Evolutionary conservation across 495 filamentous ascomycete genomes (phyloP).

Genomic region (Penicillium tannophilum): DNA sequence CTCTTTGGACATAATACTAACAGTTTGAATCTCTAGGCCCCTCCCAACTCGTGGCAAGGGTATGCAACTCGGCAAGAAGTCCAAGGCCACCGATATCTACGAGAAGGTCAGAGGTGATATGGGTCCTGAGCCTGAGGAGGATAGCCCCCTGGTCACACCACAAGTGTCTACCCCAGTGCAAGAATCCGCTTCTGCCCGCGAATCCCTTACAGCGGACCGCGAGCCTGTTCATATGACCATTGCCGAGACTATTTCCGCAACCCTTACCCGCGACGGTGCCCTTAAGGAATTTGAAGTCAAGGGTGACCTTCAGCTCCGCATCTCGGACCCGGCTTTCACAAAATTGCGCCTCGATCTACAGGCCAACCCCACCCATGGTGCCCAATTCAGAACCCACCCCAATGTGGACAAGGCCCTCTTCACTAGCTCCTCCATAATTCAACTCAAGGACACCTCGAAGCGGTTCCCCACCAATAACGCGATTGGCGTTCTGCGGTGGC

Average conservation of each 20-base stretch:
- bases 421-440: constrained; percentile 74
- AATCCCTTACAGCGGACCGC: constrained; percentile 67
- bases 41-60: constrained; percentile 85
- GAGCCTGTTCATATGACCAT: constrained; percentile 85
- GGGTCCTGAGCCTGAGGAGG: constrained; percentile 75
- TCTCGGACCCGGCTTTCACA: constrained; percentile 81
- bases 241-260: constrained; percentile 84
- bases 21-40: constrained; percentile 42
- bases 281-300: constrained; percentile 83
- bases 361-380: constrained; percentile 72
- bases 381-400: constrained; percentile 89
- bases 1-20: constrained; percentile 11
- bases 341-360: constrained; percentile 82
- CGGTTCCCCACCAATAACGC: constrained; percentile 91
- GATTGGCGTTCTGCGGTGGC: constrained; percentile 88
- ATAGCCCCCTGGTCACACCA: constrained; percentile 73
- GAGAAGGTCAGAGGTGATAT: constrained; percentile 90
- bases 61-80: constrained; percentile 98
- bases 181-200: constrained; percentile 58
- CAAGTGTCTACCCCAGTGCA: constrained; percentile 56
- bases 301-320: constrained; percentile 86
- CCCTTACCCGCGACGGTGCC: constrained; percentile 80
- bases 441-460: constrained; percentile 78
- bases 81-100: constrained; percentile 93
- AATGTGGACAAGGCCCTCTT: constrained; percentile 90